phyloP scores from a whole-genome alignment of 441 rosid genomes.

The Manihot esculenta region DNA sequence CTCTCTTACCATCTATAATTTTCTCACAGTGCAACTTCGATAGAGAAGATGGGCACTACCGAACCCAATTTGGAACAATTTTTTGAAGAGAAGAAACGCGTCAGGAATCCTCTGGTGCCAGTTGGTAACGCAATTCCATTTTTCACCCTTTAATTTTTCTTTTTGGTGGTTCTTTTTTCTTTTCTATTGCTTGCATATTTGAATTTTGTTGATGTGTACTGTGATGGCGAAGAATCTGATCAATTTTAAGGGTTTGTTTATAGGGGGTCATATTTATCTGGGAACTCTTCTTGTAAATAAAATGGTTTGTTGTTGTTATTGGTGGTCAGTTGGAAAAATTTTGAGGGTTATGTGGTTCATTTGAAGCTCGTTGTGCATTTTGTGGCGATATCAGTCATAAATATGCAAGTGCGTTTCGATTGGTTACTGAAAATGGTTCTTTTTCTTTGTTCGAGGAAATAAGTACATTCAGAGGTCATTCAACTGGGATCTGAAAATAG shows the following conservation, averaged over 20 bases:
- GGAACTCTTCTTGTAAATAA: background rate
- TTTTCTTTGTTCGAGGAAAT: background rate
- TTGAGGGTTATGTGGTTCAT: background rate
- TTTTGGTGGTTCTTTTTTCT: background rate
- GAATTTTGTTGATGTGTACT: background rate
- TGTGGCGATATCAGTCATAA: background rate
- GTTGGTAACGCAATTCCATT: slow-evolving; percentile 45
- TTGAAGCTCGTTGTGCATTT: background rate
- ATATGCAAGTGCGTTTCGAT: background rate
- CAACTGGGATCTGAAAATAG: background rate
- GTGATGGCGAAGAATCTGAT: background rate
- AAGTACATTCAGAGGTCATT: background rate
- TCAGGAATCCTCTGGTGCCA: slow-evolving; percentile 83
- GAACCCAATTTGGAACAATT: slow-evolving; percentile 70
- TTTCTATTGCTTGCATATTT: background rate
- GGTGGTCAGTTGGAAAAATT: background rate
- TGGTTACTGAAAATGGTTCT: background rate
- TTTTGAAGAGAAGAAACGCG: slow-evolving; percentile 66
- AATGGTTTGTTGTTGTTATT: background rate
- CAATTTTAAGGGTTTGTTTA: background rate
- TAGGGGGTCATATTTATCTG: background rate
- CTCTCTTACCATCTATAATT: background rate
- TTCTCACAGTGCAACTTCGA: background rate
- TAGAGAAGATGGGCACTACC: slow-evolving; percentile 45
- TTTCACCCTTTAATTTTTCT: background rate